Evolutionary conservation across 2,329 filamentous ascomycete species (phyloP).

Genomic region (Venturia aucupariae): DNA sequence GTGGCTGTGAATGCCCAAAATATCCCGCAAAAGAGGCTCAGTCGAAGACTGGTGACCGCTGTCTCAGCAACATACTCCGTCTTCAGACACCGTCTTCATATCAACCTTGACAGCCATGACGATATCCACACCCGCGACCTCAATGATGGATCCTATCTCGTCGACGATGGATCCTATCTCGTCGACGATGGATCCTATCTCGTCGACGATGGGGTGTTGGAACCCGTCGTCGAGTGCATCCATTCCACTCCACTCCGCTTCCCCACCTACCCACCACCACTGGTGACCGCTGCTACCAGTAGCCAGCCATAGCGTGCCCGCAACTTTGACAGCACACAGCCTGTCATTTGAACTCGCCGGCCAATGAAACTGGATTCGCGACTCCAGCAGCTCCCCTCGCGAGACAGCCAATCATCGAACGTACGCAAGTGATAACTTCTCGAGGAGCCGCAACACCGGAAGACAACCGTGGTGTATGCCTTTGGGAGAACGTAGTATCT

Average conservation of each 20-base stretch:
- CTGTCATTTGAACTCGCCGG: background rate
- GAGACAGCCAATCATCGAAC: background rate
- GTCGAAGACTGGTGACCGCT: background rate
- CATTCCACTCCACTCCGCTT: background rate
- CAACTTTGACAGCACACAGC: conserved; percentile 6
- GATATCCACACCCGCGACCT: no score
- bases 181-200: background rate
- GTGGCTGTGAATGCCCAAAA: conserved; percentile 5
- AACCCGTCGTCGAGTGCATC: background rate
- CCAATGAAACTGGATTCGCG: background rate
- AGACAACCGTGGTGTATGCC: background rate
- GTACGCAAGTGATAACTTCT: background rate
- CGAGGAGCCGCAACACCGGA: background rate
- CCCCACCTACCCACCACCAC: background rate
- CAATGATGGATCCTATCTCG: no score
- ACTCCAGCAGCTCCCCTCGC: background rate
- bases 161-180: background rate
- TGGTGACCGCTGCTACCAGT: background rate
- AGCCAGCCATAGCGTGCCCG: background rate
- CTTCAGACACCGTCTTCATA: background rate
- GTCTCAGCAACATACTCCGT: background rate
- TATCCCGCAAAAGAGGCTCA: background rate
- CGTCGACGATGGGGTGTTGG: background rate
- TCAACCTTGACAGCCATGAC: background rate
- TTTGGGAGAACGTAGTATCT: background rate